phyloP scores from a whole-genome alignment of 495 filamentous ascomycete genomes.

The Baudoinia panamericana region DNA sequence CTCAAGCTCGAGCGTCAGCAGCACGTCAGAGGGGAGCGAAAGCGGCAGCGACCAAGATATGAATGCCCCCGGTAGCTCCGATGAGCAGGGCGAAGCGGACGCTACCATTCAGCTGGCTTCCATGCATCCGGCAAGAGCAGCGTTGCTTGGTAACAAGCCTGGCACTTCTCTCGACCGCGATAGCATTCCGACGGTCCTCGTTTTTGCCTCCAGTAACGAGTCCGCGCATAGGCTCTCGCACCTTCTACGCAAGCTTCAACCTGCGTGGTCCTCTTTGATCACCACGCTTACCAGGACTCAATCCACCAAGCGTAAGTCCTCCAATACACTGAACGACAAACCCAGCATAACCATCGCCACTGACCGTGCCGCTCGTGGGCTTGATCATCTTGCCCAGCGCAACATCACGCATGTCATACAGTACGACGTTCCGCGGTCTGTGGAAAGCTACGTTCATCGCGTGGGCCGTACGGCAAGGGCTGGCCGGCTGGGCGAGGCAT shows the following conservation, averaged over 20 bases:
- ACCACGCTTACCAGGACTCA: constrained; percentile 56
- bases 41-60: background rate
- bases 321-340: constrained; percentile 24
- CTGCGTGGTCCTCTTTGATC: constrained; percentile 41
- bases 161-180: constrained; percentile 1
- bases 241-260: constrained; percentile 57
- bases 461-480: constrained; percentile 86
- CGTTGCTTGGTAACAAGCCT: constrained; percentile 1
- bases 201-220: constrained; percentile 85
- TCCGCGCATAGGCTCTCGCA: constrained; percentile 64
- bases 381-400: constrained; percentile 52
- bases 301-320: background rate
- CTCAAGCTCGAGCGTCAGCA: constrained; percentile 7
- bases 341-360: constrained; percentile 72
- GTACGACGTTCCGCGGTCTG: constrained; percentile 75
- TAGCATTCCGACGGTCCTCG: constrained; percentile 38
- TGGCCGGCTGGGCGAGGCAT: constrained; percentile 60
- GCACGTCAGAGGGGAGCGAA: constrained; percentile 19
- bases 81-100: constrained; percentile 20
- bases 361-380: constrained; percentile 79
- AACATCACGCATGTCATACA: constrained; percentile 71
- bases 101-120: too few relatives aligned
- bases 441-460: constrained; percentile 79
- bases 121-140: constrained; percentile 17
- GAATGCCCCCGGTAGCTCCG: too few relatives aligned